Evolutionary conservation across 768 basidiomycete species (phyloP).

Genomic region (Candolleomyces aberdarensis): DNA sequence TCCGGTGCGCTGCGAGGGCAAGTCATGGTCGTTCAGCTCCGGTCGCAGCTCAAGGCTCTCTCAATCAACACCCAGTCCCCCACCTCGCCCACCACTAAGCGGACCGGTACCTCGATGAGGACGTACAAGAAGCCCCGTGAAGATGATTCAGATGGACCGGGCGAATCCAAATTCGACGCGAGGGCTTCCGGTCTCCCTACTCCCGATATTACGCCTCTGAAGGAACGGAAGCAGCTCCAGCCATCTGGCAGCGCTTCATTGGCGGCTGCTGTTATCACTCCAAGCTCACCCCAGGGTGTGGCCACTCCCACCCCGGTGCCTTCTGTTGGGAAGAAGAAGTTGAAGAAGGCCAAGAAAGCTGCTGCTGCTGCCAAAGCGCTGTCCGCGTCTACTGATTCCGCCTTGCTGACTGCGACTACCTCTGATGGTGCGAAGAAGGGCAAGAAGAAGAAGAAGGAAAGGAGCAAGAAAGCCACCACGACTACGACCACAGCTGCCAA

Average conservation of each 20-base stretch:
- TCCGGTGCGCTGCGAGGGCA: too few species aligned
- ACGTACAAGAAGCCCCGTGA: background rate
- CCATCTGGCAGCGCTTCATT: too few species aligned
- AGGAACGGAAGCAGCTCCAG: background rate
- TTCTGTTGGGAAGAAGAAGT: conserved; percentile 7
- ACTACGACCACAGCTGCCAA: background rate
- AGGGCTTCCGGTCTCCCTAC: background rate
- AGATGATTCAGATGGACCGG: background rate
- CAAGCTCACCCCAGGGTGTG: too few species aligned
- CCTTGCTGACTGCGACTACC: background rate
- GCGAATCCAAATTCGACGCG: background rate
- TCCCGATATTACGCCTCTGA: background rate
- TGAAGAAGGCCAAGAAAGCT: conserved; percentile 3
- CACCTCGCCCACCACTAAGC: background rate
- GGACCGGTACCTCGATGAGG: background rate
- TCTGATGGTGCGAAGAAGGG: background rate
- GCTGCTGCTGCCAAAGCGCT: background rate
- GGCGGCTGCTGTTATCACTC: too few species aligned
- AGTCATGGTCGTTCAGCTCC: too few species aligned
- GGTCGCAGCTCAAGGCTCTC: background rate
- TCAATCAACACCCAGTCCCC: background rate
- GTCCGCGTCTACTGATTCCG: too few species aligned
- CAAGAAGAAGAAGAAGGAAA: conserved; percentile 1
- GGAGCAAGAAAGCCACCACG: background rate
- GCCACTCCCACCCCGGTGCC: too few species aligned